Conservation (phyloP, 495 filamentous ascomycete species). For the Melanomma pulvis-pyrius region DNA sequence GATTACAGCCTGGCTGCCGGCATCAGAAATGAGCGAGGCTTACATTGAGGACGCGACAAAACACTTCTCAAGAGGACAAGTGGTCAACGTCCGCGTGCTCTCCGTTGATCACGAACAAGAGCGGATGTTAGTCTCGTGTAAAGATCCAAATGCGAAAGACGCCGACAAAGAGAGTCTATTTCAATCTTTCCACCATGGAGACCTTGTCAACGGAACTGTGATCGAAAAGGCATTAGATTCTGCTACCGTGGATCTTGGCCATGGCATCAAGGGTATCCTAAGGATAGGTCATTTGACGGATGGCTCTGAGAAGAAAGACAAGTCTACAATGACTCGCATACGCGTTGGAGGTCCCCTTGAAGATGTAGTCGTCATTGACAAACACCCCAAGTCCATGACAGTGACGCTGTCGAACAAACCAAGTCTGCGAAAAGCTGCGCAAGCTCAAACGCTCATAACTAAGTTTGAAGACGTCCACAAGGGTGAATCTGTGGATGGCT, state of each 20-base stretch:
- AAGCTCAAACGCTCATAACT: conserved; percentile 64
- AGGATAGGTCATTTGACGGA: conserved; percentile 79
- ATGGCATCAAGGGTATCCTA: conserved; percentile 73
- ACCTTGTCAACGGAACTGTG: conserved; percentile 74
- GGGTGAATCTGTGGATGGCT: conserved; percentile 72
- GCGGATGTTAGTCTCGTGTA: conserved; percentile 88
- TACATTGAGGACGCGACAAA: conserved; percentile 86
- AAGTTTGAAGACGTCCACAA: conserved; percentile 70
- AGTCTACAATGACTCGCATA: conserved; percentile 73
- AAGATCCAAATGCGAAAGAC: conserved; percentile 76
- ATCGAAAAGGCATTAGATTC: conserved; percentile 83
- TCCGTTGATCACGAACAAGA: conserved; percentile 71
- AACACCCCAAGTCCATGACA: conserved; percentile 69
- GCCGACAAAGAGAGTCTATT: conserved; percentile 74
- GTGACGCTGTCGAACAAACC: conserved; percentile 79
- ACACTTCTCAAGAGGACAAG: conserved; percentile 88
- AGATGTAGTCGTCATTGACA: conserved; percentile 82
- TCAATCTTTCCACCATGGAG: conserved; percentile 67
- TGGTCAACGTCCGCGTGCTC: conserved; percentile 81
- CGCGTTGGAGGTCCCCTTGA: conserved; percentile 77
- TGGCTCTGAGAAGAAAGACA: conserved; percentile 72
- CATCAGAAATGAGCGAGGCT: conserved; percentile 96
- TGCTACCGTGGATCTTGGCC: conserved; percentile 73
- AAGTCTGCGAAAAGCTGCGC: conserved; percentile 73
- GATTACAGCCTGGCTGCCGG: conserved; percentile 81